A percentile compares a stretch with the other conserved stretches of the same genome.
Conservation (phyloP, 441 rosid genomes). For the Pelargonium fulgidum region DNA sequence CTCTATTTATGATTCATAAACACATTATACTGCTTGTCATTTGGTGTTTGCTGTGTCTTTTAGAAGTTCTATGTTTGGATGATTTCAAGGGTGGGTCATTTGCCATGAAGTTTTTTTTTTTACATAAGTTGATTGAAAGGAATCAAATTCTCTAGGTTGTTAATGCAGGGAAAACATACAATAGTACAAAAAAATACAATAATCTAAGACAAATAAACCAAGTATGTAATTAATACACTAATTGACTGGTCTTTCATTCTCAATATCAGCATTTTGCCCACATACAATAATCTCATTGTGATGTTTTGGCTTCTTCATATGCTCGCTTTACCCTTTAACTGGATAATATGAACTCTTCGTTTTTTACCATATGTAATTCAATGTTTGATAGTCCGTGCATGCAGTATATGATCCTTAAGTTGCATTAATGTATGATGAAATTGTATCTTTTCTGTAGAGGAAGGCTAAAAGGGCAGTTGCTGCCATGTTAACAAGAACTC, state of each 20-base stretch:
- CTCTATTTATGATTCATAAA: not conserved
- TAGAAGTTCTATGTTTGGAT: not conserved
- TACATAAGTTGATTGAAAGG: not conserved
- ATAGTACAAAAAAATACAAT: too few relatives aligned
- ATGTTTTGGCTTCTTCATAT: too few relatives aligned
- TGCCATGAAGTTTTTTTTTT: not conserved
- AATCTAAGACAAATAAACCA: too few relatives aligned
- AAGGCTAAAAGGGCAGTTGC: constrained; percentile 93
- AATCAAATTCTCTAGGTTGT: not conserved
- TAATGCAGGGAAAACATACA: too few relatives aligned
- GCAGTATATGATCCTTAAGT: not conserved
- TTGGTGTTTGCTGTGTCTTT: not conserved
- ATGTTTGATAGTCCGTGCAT: not conserved
- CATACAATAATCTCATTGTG: too few relatives aligned
- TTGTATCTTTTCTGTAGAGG: constrained; percentile 31
- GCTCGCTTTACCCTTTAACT: too few relatives aligned
- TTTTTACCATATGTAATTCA: not conserved
- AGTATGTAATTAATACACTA: not conserved
- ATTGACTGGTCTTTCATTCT: not conserved
- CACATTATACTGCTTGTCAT: not conserved
- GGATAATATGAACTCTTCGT: too few relatives aligned
- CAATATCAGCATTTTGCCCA: too few relatives aligned
- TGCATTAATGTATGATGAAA: not conserved
- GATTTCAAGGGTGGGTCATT: not conserved
- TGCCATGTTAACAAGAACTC: constrained; percentile 80